A percentile compares a stretch with the other conserved stretches of the same genome.
Conservation (phyloP, 2,329 filamentous ascomycete genomes). For the Hypoxylon sp. region DNA sequence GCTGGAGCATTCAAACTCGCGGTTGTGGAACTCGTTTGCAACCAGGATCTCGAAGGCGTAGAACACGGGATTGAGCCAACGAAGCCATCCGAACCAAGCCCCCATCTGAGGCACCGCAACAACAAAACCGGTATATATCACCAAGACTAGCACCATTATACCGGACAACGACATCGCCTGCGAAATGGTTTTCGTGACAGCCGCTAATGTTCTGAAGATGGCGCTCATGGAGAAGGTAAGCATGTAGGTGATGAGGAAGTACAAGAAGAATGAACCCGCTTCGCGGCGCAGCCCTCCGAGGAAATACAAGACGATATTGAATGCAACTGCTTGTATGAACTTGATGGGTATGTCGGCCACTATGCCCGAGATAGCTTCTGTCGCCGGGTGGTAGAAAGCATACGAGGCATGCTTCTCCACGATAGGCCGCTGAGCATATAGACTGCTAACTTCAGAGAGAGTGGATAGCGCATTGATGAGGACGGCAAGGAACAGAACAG, state of each 20-base stretch:
- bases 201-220: conserved; percentile 76
- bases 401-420: conserved; percentile 63
- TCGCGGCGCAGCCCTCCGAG: conserved; percentile 65
- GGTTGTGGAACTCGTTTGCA: conserved; percentile 78
- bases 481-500: conserved; percentile 72
- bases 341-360: conserved; percentile 62
- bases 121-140: conserved; percentile 73
- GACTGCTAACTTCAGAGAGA: conserved; percentile 67
- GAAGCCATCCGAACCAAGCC: conserved; percentile 82
- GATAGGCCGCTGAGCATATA: conserved; percentile 63
- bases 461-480: conserved; percentile 72
- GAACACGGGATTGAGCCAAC: conserved; percentile 79
- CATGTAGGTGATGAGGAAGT: conserved; percentile 78
- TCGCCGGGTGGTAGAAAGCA: conserved; percentile 50
- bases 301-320: conserved; percentile 73
- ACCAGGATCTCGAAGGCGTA: conserved; percentile 82
- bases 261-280: conserved; percentile 81
- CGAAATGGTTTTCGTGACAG: conserved; percentile 75
- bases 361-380: conserved; percentile 41
- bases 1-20: conserved; percentile 68
- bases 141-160: conserved; percentile 71
- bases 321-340: conserved; percentile 64
- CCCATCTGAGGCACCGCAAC: conserved; percentile 71
- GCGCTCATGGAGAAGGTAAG: conserved; percentile 81
- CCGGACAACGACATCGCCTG: conserved; percentile 70